These are phyloP conservation scores for Dendrocalamus latiflorus DNA, from an alignment of 202 grass and related monocot species.

Conservation along the genomic window DNA sequence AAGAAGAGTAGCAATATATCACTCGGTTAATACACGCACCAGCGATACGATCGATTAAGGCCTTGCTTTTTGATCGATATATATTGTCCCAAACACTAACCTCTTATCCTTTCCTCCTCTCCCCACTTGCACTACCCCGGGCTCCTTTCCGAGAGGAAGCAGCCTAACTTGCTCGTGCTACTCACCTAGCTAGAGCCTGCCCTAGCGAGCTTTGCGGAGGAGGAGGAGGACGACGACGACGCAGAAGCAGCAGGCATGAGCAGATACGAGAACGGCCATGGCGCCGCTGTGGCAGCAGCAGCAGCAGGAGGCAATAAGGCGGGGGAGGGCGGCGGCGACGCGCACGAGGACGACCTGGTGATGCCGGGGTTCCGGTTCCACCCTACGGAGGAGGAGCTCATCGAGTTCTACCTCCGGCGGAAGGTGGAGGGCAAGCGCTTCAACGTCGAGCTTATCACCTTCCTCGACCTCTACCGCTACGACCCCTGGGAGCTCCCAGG, in stretches of 20 bases:
- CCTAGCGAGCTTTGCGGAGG: constrained; percentile 5
- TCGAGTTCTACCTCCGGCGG: constrained; percentile 94
- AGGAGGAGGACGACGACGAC: background rate
- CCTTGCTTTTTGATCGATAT: constrained; percentile 11
- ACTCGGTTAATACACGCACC: constrained; percentile 3
- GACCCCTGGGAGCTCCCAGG: constrained; percentile 96
- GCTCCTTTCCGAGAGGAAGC: constrained; percentile 35
- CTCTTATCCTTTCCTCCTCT: constrained; percentile 56
- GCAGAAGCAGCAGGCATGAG: constrained; percentile 17
- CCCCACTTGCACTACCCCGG: constrained; percentile 37
- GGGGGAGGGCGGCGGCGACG: constrained; percentile 15
- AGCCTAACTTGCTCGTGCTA: constrained; percentile 30
- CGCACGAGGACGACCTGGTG: constrained; percentile 68
- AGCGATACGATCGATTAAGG: background rate
- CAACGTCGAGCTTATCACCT: constrained; percentile 86
- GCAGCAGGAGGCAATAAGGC: background rate
- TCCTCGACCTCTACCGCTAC: constrained; percentile 90
- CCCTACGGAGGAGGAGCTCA: constrained; percentile 94
- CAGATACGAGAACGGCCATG: constrained; percentile 34
- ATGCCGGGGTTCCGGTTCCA: constrained; percentile 99
- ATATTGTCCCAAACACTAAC: constrained; percentile 37
- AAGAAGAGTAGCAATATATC: constrained; percentile 8
- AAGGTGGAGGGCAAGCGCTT: constrained; percentile 94
- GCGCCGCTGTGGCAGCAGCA: constrained; percentile 1
- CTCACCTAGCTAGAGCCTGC: constrained; percentile 10